These are phyloP conservation scores for Coemansia erecta DNA, from an alignment of 192 early-diverging fungal genomes.

Conservation along the genomic window DNA sequence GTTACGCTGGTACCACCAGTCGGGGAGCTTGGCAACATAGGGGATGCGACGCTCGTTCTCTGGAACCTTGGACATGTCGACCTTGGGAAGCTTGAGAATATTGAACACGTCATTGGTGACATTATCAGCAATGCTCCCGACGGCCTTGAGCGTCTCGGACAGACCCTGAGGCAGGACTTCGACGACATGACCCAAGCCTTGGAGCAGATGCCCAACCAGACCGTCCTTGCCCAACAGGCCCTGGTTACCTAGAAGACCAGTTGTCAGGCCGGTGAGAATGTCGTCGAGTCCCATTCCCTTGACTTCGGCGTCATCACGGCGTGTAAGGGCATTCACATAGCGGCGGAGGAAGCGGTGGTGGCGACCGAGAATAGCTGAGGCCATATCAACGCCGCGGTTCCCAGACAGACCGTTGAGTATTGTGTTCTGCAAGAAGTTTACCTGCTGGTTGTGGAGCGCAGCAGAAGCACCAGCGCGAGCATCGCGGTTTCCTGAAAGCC, in stretches of 20 bases:
- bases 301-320: conserved; percentile 22
- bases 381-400: conserved; percentile 28
- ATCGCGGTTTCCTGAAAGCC: conserved; percentile 26
- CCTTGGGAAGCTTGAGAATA: conserved; percentile 45
- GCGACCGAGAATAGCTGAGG: conserved; percentile 30
- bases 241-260: conserved; percentile 34
- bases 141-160: conserved; percentile 46
- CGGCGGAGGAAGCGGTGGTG: conserved; percentile 43
- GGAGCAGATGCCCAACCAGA: conserved; percentile 41
- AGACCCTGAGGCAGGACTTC: conserved; percentile 47
- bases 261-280: conserved; percentile 39
- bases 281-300: conserved; percentile 29
- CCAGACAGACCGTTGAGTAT: conserved; percentile 36
- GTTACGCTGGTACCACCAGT: conserved; percentile 47
- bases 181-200: conserved; percentile 47
- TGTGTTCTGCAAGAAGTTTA: conserved; percentile 47
- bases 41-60: conserved; percentile 48
- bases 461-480: conserved; percentile 34
- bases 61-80: conserved; percentile 46
- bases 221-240: conserved; percentile 41
- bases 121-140: conserved; percentile 38
- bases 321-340: conserved; percentile 19
- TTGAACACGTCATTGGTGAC: conserved; percentile 41
- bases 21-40: conserved; percentile 33
- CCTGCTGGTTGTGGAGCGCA: conserved; percentile 51